Evolutionary conservation across 306 rosid genomes (phyloP).

Genomic region (Rosa multiflora): DNA sequence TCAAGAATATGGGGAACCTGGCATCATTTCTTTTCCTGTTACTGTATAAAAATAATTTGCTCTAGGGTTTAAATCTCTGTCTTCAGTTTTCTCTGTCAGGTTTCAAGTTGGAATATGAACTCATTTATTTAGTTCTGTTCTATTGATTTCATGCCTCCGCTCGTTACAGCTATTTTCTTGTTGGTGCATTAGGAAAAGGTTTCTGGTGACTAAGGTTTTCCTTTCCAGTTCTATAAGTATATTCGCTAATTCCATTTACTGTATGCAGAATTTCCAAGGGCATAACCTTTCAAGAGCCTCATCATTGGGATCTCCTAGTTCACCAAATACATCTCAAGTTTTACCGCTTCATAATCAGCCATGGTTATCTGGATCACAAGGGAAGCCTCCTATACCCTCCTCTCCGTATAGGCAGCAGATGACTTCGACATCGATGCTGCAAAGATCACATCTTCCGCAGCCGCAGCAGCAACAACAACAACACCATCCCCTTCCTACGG

Average conservation of each 20-base stretch:
- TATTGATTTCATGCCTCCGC: constrained; percentile 9
- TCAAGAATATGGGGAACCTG: neutral
- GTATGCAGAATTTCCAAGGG: constrained; percentile 76
- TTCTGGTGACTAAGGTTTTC: neutral
- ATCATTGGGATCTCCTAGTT: constrained; percentile 59
- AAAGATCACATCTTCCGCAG: constrained; percentile 62
- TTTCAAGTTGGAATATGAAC: neutral
- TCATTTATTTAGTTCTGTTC: neutral
- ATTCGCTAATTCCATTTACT: constrained; percentile 22
- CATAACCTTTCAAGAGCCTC: constrained; percentile 66
- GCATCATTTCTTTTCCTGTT: neutral
- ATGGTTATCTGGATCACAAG: constrained; percentile 84
- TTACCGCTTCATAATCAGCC: constrained; percentile 78
- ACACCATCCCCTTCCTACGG: neutral
- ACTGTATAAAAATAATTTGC: neutral
- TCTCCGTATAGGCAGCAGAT: constrained; percentile 73
- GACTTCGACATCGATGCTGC: constrained; percentile 65
- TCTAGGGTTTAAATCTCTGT: neutral
- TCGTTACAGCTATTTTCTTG: neutral
- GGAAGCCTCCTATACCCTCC: constrained; percentile 90
- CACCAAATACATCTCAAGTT: constrained; percentile 61
- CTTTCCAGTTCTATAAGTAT: neutral
- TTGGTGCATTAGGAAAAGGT: neutral
- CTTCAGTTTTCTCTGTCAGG: neutral
- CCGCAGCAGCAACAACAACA: constrained; percentile 52